phyloP scores from a whole-genome alignment of 1,284 basidiomycete genomes.

The Austroboletus olivaceoglutinosus region DNA sequence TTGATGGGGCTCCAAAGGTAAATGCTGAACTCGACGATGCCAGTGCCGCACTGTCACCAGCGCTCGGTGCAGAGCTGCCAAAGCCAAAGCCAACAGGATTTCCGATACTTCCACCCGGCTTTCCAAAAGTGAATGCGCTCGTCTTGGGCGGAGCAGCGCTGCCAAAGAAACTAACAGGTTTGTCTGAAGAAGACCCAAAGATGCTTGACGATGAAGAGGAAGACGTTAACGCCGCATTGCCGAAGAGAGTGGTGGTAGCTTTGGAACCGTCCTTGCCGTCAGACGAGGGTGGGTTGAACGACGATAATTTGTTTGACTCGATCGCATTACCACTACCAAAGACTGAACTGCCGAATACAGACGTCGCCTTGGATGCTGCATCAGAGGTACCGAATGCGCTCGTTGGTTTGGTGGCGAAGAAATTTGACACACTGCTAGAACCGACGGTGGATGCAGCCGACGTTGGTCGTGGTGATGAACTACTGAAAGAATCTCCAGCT shows the following conservation, averaged over 20 bases:
- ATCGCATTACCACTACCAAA: conserved; percentile 20
- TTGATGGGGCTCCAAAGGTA: conserved; percentile 30
- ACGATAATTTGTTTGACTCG: conserved; percentile 16
- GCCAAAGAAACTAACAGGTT: conserved; percentile 32
- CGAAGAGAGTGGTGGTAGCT: conserved; percentile 14
- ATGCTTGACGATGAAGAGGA: conserved; percentile 13
- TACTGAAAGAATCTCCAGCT: conserved; percentile 2
- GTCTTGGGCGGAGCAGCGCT: conserved; percentile 28
- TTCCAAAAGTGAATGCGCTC: conserved; percentile 29
- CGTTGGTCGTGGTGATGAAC: conserved; percentile 9
- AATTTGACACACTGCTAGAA: conserved; percentile 18
- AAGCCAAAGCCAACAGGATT: conserved; percentile 60
- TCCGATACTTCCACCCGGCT: conserved; percentile 48
- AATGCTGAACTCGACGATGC: conserved; percentile 20
- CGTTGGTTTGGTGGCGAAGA: conserved; percentile 25
- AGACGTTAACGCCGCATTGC: conserved; percentile 11
- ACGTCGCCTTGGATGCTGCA: conserved; percentile 18
- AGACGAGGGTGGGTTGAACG: conserved; percentile 7
- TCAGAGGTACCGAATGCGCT: conserved; percentile 21
- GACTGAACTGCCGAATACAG: conserved; percentile 26
- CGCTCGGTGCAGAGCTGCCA: conserved; percentile 41
- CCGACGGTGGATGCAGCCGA: conserved; percentile 14
- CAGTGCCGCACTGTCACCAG: conserved; percentile 20
- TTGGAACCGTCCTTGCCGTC: conserved; percentile 18
- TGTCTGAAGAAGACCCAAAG: conserved; percentile 28